A percentile compares a stretch with the other conserved stretches of the same genome.
Conservation (phyloP, 1,284 basidiomycete species). For the Crucibulum cyathiforme region DNA sequence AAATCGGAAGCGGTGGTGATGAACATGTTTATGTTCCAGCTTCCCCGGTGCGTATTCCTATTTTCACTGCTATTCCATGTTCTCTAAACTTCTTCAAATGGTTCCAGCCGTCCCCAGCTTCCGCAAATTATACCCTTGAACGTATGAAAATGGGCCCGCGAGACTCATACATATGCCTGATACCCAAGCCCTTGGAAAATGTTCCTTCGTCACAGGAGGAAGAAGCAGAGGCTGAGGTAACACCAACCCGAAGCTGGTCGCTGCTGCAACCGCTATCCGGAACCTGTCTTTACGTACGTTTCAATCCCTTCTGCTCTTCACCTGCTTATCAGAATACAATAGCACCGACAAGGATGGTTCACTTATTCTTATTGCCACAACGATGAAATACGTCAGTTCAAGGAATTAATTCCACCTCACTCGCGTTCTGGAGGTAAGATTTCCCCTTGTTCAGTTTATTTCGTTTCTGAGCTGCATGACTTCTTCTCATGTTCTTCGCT, state of each 20-base stretch:
- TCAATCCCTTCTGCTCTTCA: slow-evolving; percentile 20
- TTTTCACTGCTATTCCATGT: slow-evolving; percentile 8
- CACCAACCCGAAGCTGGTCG: slow-evolving; percentile 78
- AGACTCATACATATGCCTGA: slow-evolving; percentile 74
- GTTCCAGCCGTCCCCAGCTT: slow-evolving; percentile 28
- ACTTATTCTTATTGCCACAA: slow-evolving; percentile 96
- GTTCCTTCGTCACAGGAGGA: slow-evolving; percentile 49
- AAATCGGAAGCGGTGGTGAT: slow-evolving; percentile 59
- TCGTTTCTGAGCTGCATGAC: slow-evolving; percentile 20
- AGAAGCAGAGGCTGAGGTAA: slow-evolving; percentile 60
- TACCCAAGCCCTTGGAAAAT: slow-evolving; percentile 66
- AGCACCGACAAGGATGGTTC: slow-evolving; percentile 92
- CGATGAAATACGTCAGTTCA: slow-evolving; percentile 88
- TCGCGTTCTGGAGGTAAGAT: slow-evolving; percentile 67
- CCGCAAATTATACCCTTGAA: slow-evolving; percentile 57
- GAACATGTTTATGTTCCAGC: slow-evolving; percentile 23
- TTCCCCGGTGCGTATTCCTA: slow-evolving; percentile 27
- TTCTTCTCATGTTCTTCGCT: slow-evolving; percentile 12
- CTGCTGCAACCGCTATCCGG: slow-evolving; percentile 78
- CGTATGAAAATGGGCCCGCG: slow-evolving; percentile 73
- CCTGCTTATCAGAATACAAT: slow-evolving; percentile 18
- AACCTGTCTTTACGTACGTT: slow-evolving; percentile 80
- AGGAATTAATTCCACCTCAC: slow-evolving; percentile 65
- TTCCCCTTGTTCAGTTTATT: slow-evolving; percentile 15
- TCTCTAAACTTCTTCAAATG: slow-evolving; percentile 25